A percentile compares a stretch with the other conserved stretches of the same genome.
Evolutionary conservation across 306 rosid species (phyloP).

Genomic region (Hippophae gyantsensis): DNA sequence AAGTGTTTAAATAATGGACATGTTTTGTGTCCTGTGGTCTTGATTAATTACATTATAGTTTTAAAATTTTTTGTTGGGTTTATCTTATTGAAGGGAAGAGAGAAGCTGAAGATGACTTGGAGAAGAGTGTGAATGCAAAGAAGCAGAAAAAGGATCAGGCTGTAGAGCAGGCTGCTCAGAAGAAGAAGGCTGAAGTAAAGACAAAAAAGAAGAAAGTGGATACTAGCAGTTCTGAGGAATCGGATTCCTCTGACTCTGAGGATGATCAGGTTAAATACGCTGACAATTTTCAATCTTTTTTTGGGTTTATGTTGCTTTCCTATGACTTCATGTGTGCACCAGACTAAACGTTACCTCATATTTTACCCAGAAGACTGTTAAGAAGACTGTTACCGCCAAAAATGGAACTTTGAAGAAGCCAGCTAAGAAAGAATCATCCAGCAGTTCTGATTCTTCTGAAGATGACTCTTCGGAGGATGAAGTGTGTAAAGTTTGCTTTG

Average conservation of each 20-base stretch:
- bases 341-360: too few relatives aligned
- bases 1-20: background rate
- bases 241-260: constrained; percentile 46
- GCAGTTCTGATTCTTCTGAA: constrained; percentile 4
- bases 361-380: background rate
- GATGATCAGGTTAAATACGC: constrained; percentile 41
- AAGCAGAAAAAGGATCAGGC: constrained; percentile 53
- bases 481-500: background rate
- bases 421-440: background rate
- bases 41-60: background rate
- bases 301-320: background rate
- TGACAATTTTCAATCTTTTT: background rate
- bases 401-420: constrained; percentile 1
- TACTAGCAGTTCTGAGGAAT: constrained; percentile 44
- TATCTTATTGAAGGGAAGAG: constrained; percentile 45
- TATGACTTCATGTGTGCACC: too few relatives aligned
- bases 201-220: constrained; percentile 37
- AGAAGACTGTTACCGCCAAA: constrained; percentile 3
- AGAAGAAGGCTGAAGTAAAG: constrained; percentile 41
- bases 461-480: constrained; percentile 5
- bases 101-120: constrained; percentile 39
- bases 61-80: background rate
- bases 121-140: constrained; percentile 48
- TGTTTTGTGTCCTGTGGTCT: background rate
- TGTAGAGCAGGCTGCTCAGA: constrained; percentile 35